Percentiles rank a stretch among this genome's conserved stretches.
Conservation (phyloP, 2,329 filamentous ascomycete species). For the Hymenotorrendiella dingleyae region DNA sequence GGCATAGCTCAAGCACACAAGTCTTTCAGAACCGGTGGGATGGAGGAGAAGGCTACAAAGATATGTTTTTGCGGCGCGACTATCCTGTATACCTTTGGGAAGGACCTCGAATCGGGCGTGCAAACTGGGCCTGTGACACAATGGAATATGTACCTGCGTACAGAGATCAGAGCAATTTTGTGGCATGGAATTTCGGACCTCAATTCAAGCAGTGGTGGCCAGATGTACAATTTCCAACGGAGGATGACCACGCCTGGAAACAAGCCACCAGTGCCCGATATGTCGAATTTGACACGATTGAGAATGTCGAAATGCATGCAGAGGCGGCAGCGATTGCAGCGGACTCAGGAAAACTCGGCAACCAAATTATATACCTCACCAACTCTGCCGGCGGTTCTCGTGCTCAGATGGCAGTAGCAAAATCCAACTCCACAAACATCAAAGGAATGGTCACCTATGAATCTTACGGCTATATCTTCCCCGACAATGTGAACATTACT, state of each 20-base stretch:
- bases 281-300: conserved; percentile 11
- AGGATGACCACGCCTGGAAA: conserved; percentile 7
- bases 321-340: conserved; percentile 9
- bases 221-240: conserved; percentile 8
- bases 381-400: conserved; percentile 14
- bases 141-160: conserved; percentile 9
- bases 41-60: conserved; percentile 16
- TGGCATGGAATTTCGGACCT: conserved; percentile 13
- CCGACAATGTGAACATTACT: conserved; percentile 5
- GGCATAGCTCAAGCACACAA: conserved; percentile 14
- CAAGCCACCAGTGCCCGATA: conserved; percentile 10
- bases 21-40: conserved; percentile 15
- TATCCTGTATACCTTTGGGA: conserved; percentile 15
- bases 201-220: conserved; percentile 10
- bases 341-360: conserved; percentile 9
- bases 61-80: conserved; percentile 9
- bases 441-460: conserved; percentile 13
- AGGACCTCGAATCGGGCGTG: conserved; percentile 10
- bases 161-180: conserved; percentile 11
- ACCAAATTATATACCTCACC: conserved; percentile 10
- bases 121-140: conserved; percentile 9
- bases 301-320: conserved; percentile 8
- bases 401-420: conserved; percentile 5
- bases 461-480: conserved; percentile 11
- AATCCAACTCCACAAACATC: conserved; percentile 10